These are phyloP conservation scores for Immersiporthe knoxdaviesiana DNA, from an alignment of 2,329 filamentous ascomycete species.

Conservation along the genomic window DNA sequence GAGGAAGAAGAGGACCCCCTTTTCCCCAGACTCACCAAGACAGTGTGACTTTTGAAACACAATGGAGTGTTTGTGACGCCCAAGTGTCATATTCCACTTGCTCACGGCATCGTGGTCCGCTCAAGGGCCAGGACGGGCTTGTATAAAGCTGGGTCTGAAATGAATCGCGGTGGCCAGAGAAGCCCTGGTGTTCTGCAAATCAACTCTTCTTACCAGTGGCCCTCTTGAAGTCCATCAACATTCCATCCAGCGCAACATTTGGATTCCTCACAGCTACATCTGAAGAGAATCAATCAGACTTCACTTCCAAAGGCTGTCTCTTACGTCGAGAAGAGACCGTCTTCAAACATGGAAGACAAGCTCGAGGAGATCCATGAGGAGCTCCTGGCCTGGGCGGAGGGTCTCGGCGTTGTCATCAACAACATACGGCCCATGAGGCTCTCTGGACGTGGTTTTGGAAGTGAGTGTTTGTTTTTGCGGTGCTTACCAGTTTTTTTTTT, in stretches of 20 bases:
- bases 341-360: constrained; percentile 21
- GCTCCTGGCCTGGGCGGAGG: constrained; percentile 70
- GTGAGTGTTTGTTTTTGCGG: constrained; percentile 10
- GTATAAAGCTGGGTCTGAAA: background rate
- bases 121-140: background rate
- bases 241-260: background rate
- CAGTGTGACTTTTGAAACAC: background rate
- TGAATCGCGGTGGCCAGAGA: background rate
- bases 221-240: background rate
- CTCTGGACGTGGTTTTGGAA: constrained; percentile 73
- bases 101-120: background rate
- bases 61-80: background rate
- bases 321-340: background rate
- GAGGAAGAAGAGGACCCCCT: background rate
- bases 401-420: constrained; percentile 67
- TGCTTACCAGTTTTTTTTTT: too few relatives aligned
- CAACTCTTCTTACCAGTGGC: background rate
- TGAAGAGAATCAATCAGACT: background rate
- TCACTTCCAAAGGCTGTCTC: background rate
- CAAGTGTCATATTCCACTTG: background rate
- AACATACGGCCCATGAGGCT: constrained; percentile 70
- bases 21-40: background rate
- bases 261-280: background rate
- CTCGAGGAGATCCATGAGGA: constrained; percentile 41
- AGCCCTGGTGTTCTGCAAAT: background rate